A percentile compares a stretch with the other conserved stretches of the same genome.
Conservation (phyloP, 2,329 filamentous ascomycete species). For the Penicillium corylophilum region DNA sequence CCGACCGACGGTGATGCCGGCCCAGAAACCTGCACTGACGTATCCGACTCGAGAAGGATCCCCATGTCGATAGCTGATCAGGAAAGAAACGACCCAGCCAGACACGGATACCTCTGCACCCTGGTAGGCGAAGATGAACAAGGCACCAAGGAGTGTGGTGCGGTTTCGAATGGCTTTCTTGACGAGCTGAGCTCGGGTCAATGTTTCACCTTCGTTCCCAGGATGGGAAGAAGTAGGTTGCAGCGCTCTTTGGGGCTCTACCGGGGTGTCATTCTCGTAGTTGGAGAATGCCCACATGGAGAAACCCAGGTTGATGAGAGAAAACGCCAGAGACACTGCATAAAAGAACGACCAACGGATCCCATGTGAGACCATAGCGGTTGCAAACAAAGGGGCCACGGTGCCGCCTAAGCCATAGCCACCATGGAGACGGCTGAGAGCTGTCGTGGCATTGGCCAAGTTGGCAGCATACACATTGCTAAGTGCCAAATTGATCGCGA, state of each 20-base stretch:
- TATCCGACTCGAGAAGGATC: slow-evolving; percentile 73
- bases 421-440: slow-evolving; percentile 44
- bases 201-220: slow-evolving; percentile 24
- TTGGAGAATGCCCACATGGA: slow-evolving; percentile 67
- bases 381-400: slow-evolving; percentile 70
- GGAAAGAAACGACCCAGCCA: slow-evolving; percentile 83
- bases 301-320: slow-evolving; percentile 57
- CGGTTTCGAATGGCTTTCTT: slow-evolving; percentile 52
- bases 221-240: slow-evolving; percentile 46
- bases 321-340: slow-evolving; percentile 61
- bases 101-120: slow-evolving; percentile 81
- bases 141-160: slow-evolving; percentile 69
- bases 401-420: slow-evolving; percentile 60
- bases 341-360: slow-evolving; percentile 72
- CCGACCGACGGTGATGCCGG: slow-evolving; percentile 72
- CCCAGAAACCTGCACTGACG: slow-evolving; percentile 69
- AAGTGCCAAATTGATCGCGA: slow-evolving; percentile 53
- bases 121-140: slow-evolving; percentile 85
- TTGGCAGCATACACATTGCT: slow-evolving; percentile 60
- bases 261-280: slow-evolving; percentile 63
- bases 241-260: slow-evolving; percentile 44
- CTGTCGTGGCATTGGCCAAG: slow-evolving; percentile 51
- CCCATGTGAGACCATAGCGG: slow-evolving; percentile 63
- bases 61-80: slow-evolving; percentile 70
- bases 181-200: slow-evolving; percentile 36